These are phyloP conservation scores for Nothomitra cinnamomea DNA, from an alignment of 2,329 filamentous ascomycete genomes.

Conservation along the genomic window DNA sequence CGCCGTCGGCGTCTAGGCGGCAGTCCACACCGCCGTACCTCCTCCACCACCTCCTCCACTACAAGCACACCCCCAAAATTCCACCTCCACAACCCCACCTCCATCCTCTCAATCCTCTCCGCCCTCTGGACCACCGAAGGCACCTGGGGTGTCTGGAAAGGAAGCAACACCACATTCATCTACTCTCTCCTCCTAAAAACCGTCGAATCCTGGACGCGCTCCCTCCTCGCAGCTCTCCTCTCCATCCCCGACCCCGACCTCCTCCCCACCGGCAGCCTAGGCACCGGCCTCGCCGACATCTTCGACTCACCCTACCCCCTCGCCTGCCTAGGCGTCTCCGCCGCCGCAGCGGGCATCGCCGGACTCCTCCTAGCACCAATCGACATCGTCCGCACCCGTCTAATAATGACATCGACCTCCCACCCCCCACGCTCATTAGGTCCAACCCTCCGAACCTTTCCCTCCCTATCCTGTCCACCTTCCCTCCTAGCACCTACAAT, in stretches of 20 bases:
- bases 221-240: conserved; percentile 74
- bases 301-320: conserved; percentile 69
- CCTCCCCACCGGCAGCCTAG: conserved; percentile 15
- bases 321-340: conserved; percentile 59
- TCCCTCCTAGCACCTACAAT: conserved; percentile 67
- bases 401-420: conserved; percentile 71
- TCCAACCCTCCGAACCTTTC: conserved; percentile 58
- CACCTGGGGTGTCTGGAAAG: conserved; percentile 85
- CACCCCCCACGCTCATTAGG: conserved; percentile 62
- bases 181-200: conserved; percentile 77
- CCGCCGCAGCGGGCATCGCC: conserved; percentile 48
- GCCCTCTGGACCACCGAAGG: conserved; percentile 83
- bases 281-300: conserved; percentile 54
- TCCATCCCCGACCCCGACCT: conserved; percentile 75
- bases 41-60: neutral
- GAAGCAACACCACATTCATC: conserved; percentile 80
- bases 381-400: conserved; percentile 71
- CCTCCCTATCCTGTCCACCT: conserved; percentile 56
- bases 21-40: neutral
- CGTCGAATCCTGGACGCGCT: conserved; percentile 81
- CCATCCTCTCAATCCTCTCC: conserved; percentile 69
- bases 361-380: conserved; percentile 72
- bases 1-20: conserved; percentile 13
- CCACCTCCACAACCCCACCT: conserved; percentile 55
- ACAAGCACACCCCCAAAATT: conserved; percentile 29